phyloP scores from a whole-genome alignment of 805 yeast species.

The Saccharomycopsis sp. region DNA sequence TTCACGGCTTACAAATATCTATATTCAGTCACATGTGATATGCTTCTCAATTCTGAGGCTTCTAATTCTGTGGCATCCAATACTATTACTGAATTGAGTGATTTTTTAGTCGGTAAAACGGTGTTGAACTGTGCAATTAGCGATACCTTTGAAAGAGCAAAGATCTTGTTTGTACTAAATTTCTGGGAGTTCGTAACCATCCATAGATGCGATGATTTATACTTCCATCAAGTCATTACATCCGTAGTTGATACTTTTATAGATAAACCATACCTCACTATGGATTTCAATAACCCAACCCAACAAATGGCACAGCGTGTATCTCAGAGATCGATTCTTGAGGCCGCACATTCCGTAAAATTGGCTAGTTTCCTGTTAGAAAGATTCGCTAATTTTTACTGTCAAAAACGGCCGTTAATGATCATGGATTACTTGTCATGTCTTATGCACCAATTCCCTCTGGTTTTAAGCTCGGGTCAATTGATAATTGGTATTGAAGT shows the following conservation, averaged over 20 bases:
- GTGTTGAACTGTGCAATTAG: conserved; percentile 2
- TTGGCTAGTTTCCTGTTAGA: conserved; percentile 14
- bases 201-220: conserved; percentile 9
- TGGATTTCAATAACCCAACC: conserved; percentile 10
- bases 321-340: conserved; percentile 10
- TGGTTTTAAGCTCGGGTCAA: conserved; percentile 16
- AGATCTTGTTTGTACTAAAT: conserved; percentile 13
- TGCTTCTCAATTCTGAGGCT: neutral
- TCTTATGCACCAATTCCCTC: conserved; percentile 17
- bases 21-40: conserved; percentile 2
- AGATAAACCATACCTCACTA: conserved; percentile 13
- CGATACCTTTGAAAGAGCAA: conserved; percentile 8
- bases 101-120: conserved; percentile 9
- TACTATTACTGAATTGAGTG: conserved; percentile 13
- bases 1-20: conserved; percentile 23
- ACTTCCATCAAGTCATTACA: conserved; percentile 12
- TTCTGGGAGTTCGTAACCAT: conserved; percentile 16
- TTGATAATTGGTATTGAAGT: conserved; percentile 9
- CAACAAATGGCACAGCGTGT: neutral
- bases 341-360: conserved; percentile 17
- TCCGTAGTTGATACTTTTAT: conserved; percentile 14
- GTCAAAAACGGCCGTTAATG: neutral
- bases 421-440: conserved; percentile 7
- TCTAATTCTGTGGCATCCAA: neutral
- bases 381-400: conserved; percentile 8